These are phyloP conservation scores for Cephalotrichum gorgonifer DNA, from an alignment of 2,329 filamentous ascomycete species.

Conservation along the genomic window DNA sequence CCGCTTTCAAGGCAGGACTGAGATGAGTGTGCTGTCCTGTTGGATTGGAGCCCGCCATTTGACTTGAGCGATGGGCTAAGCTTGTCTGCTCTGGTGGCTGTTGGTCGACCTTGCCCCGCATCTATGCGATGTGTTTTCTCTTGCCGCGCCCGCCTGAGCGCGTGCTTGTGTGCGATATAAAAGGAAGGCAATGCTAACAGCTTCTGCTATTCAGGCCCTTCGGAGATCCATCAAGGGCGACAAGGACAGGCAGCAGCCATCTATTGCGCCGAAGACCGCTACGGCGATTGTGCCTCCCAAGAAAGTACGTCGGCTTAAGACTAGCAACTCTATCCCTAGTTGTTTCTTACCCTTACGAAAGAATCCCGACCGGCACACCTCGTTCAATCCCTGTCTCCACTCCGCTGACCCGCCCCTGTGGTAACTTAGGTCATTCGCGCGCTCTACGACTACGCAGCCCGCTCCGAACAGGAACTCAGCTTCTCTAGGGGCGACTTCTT, in stretches of 20 bases:
- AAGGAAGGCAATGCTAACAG: constrained; percentile 22
- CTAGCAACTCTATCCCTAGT: neutral
- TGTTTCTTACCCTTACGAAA: neutral
- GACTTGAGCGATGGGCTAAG: too few species aligned
- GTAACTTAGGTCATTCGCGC: constrained; percentile 81
- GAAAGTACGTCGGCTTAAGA: constrained; percentile 52
- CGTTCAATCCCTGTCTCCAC: neutral
- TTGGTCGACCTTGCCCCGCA: neutral
- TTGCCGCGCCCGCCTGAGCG: neutral
- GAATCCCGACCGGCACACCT: neutral
- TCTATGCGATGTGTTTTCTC: neutral
- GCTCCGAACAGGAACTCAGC: constrained; percentile 67
- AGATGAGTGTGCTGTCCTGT: neutral
- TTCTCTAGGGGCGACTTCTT: constrained; percentile 97
- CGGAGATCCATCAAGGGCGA: constrained; percentile 86
- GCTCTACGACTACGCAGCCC: constrained; percentile 82
- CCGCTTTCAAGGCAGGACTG: too few species aligned
- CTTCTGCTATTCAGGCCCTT: constrained; percentile 54
- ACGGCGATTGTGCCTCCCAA: constrained; percentile 86
- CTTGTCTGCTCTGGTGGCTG: neutral
- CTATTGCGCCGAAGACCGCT: constrained; percentile 74
- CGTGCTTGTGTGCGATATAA: neutral
- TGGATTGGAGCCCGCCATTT: too few species aligned
- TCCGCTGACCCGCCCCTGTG: neutral
- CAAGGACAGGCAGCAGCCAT: constrained; percentile 61